phyloP scores from a whole-genome alignment of 2,329 filamentous ascomycete genomes.

The Arthrobotrys sinensis region DNA sequence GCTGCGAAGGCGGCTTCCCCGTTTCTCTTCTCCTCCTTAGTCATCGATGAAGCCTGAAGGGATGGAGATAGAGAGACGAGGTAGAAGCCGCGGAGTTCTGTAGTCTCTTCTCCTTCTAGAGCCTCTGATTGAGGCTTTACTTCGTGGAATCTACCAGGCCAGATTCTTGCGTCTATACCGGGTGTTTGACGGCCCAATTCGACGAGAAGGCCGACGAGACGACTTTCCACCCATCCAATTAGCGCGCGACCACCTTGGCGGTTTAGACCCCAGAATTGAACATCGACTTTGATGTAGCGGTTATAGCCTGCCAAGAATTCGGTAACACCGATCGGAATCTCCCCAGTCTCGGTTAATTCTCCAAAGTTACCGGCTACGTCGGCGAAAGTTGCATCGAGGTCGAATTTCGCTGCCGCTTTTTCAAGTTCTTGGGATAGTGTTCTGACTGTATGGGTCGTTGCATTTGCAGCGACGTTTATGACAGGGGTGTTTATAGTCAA shows the following conservation, averaged over 20 bases:
- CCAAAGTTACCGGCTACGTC: constrained; percentile 66
- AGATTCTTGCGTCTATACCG: constrained; percentile 73
- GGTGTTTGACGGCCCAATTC: constrained; percentile 74
- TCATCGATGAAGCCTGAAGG: constrained; percentile 54
- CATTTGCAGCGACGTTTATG: constrained; percentile 74
- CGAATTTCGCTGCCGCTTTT: constrained; percentile 69
- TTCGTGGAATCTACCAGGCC: constrained; percentile 74
- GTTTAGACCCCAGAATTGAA: constrained; percentile 77
- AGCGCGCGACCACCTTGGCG: constrained; percentile 72
- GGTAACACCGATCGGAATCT: constrained; percentile 24
- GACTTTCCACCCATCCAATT: constrained; percentile 77
- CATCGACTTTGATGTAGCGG: constrained; percentile 75
- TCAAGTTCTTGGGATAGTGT: constrained; percentile 72
- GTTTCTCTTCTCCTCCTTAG: constrained; percentile 69
- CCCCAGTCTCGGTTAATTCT: neutral
- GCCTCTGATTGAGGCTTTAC: constrained; percentile 65
- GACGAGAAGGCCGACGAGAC: constrained; percentile 71
- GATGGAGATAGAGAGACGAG: constrained; percentile 72
- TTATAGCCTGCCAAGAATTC: constrained; percentile 72
- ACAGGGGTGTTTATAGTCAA: constrained; percentile 76
- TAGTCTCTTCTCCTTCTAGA: constrained; percentile 62
- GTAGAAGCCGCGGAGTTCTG: constrained; percentile 75
- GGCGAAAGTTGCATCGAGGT: constrained; percentile 68
- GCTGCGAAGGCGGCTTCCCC: constrained; percentile 69
- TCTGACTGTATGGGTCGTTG: constrained; percentile 72